These are phyloP conservation scores for Scedosporium apiospermum DNA, from an alignment of 2,329 filamentous ascomycete species.

Conservation along the genomic window DNA sequence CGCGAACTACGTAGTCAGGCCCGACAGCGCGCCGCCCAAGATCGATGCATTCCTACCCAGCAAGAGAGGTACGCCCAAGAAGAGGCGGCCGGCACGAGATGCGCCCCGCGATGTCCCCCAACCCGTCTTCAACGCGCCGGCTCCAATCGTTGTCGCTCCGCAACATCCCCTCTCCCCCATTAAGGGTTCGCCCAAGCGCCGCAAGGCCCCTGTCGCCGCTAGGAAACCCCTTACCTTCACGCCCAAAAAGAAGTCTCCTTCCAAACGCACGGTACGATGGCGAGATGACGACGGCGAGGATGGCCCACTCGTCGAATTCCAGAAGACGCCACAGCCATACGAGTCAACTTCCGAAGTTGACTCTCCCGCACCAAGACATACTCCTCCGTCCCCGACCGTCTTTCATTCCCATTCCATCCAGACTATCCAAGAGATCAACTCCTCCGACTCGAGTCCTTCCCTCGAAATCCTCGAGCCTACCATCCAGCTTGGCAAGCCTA, in stretches of 20 bases:
- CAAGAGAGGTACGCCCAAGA: conserved; percentile 68
- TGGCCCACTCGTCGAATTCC: conserved; percentile 79
- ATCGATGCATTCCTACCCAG: conserved; percentile 52
- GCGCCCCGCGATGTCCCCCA: conserved; percentile 10
- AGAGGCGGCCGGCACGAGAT: conserved; percentile 38
- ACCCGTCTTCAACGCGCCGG: background rate
- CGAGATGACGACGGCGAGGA: conserved; percentile 80
- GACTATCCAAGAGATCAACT: conserved; percentile 21
- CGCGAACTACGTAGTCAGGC: conserved; percentile 78
- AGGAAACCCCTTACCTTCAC: conserved; percentile 73
- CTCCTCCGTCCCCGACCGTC: conserved; percentile 37
- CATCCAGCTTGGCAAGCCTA: conserved; percentile 20
- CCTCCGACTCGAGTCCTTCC: conserved; percentile 45
- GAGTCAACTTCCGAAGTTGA: conserved; percentile 24
- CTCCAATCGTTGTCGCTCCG: conserved; percentile 17
- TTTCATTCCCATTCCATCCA: conserved; percentile 7
- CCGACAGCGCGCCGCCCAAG: conserved; percentile 58
- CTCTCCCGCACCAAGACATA: conserved; percentile 36
- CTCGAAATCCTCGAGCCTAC: conserved; percentile 40
- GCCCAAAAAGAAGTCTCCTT: conserved; percentile 63
- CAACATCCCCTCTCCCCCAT: conserved; percentile 44
- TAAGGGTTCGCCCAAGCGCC: conserved; percentile 52
- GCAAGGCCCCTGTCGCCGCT: conserved; percentile 49
- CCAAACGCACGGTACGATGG: conserved; percentile 79
- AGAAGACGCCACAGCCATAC: conserved; percentile 73